phyloP scores from a whole-genome alignment of 2,329 filamentous ascomycete genomes.

The Nemania sp. region DNA sequence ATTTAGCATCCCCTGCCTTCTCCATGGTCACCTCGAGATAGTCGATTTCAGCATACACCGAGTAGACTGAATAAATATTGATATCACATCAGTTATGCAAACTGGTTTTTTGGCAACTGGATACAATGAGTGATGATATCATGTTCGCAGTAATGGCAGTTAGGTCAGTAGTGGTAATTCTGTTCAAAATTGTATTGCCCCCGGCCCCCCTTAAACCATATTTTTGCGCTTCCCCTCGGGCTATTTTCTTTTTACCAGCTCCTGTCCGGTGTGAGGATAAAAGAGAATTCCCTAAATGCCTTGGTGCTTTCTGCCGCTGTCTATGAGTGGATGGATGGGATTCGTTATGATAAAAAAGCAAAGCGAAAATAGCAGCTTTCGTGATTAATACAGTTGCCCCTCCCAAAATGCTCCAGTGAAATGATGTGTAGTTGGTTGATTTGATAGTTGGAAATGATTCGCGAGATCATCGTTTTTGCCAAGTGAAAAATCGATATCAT shows the following conservation, averaged over 20 bases:
- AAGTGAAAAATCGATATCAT: constrained; percentile 4
- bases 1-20: no score
- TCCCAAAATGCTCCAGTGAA: constrained; percentile 18
- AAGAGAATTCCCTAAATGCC: not conserved
- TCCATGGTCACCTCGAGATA: not conserved
- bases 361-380: constrained; percentile 8
- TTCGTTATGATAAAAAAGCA: constrained; percentile 16
- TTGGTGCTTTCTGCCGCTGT: constrained; percentile 15
- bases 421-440: constrained; percentile 2
- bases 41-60: not conserved
- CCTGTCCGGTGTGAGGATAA: constrained; percentile 30
- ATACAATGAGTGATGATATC: constrained; percentile 30
- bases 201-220: not conserved
- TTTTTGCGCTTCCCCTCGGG: constrained; percentile 3
- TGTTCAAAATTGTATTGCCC: constrained; percentile 1
- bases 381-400: constrained; percentile 30
- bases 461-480: constrained; percentile 3
- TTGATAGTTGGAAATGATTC: not conserved
- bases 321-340: constrained; percentile 24
- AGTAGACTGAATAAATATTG: constrained; percentile 20
- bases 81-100: constrained; percentile 14
- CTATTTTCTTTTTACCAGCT: constrained; percentile 19
- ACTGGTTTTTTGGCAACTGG: constrained; percentile 12
- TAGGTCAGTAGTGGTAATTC: constrained; percentile 1
- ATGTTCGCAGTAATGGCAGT: constrained; percentile 1